Base-by-base conservation (phyloP, 1,284 basidiomycete genomes). In the Trametes polyzona region DNA sequence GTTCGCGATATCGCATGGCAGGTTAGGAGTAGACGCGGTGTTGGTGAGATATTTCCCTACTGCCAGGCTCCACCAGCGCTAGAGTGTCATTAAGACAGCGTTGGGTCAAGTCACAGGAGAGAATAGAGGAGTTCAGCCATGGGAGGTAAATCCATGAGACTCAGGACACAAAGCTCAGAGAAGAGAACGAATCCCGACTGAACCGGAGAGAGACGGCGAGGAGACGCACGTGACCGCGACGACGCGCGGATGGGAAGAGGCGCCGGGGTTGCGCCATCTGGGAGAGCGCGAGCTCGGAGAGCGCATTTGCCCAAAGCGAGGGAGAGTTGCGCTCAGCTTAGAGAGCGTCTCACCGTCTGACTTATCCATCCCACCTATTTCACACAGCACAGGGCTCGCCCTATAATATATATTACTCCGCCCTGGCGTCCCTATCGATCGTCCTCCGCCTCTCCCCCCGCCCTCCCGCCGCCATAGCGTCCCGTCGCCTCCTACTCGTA, bases 341-440 rank as follows among this genome's bases (percentile, higher is more conserved):
- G 37, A 47, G 37, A 60, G 46, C 54, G 21, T 29, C 29, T 46
- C 19, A 42, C 35, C 21, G 46, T 32, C 46, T 49, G 33, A 30
- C 32, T 47, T 16, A 39, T n/a, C 36, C 26, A 10, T 43, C 17
- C 30, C 36, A 36, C 49, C 35, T 51, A 49, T 43, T 53, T 43
- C 47, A 36, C 50, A 41, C 47, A 11, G 24, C 41, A 24, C 24
- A 42, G 41, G 24, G 41, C 42, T 21, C 17, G n/a, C 50, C 46
- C 54, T 57, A 57, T 61, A 61, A 59, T 27, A 50, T 37, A n/a
- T n/a, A n/a, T n/a, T n/a, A 33, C 57, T 21, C 48, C 50, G 55
- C 47, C 62, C 43, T 63, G 62, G 62, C 62, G 29, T 61, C 62
- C 27, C 53, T 52, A 58, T 64, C 62, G 57, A 64, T 64, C 47